Evolutionary conservation across 2,329 filamentous ascomycete species (phyloP).

Genomic region (Nemania sp.): DNA sequence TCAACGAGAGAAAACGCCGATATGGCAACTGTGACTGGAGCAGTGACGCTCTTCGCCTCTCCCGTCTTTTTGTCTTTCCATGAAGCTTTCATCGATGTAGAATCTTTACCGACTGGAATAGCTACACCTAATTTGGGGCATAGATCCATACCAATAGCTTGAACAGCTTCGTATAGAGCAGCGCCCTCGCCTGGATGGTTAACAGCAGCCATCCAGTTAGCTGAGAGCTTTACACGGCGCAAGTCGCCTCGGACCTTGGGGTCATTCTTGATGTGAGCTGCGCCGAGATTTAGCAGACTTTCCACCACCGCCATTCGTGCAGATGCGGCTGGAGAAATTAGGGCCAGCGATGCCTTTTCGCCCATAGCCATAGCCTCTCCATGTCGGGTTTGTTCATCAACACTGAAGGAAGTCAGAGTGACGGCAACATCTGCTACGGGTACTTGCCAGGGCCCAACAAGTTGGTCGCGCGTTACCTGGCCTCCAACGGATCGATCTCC

Average conservation of each 20-base stretch:
- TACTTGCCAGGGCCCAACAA: constrained; percentile 96
- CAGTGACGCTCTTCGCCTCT: constrained; percentile 85
- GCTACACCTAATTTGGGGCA: constrained; percentile 91
- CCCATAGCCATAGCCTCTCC: constrained; percentile 93
- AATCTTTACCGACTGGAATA: constrained; percentile 98
- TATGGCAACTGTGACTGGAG: constrained; percentile 90
- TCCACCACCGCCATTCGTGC: constrained; percentile 97
- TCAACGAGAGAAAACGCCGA: constrained; percentile 89
- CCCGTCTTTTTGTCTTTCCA: constrained; percentile 80
- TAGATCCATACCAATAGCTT: constrained; percentile 91
- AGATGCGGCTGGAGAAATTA: constrained; percentile 90
- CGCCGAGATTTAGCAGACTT: constrained; percentile 91
- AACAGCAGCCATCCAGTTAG: constrained; percentile 99
- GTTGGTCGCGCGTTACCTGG: constrained; percentile 88
- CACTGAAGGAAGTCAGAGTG: constrained; percentile 82
- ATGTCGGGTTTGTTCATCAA: constrained; percentile 74
- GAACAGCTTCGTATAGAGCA: constrained; percentile 90
- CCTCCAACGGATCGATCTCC: constrained; percentile 93
- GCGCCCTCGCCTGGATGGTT: constrained; percentile 93
- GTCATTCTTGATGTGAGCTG: constrained; percentile 64
- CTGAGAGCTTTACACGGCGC: constrained; percentile 85
- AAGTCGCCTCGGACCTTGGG: constrained; percentile 70
- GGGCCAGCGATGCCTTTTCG: constrained; percentile 69
- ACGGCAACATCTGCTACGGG: constrained; percentile 95
- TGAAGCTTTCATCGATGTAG: constrained; percentile 98